Evolutionary conservation across 139 green algal genomes (phyloP).

Genomic region (Nannochloris sp.): DNA sequence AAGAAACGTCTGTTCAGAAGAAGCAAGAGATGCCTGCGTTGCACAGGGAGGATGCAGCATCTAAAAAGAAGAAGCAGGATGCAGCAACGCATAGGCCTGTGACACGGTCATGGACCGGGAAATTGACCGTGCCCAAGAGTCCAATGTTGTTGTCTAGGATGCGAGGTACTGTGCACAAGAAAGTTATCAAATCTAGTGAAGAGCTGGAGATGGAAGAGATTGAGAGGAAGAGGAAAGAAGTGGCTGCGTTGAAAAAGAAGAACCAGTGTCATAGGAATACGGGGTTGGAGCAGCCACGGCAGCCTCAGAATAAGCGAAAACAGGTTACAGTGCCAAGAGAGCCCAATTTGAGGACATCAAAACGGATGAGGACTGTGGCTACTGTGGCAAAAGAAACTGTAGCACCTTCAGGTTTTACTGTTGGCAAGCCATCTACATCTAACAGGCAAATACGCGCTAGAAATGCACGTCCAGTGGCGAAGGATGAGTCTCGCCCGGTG

Average conservation of each 20-base stretch:
- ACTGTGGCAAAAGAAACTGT: conserved; percentile 21
- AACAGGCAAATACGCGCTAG: too few relatives aligned
- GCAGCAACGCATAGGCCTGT: not conserved
- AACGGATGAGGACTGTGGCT: conserved; percentile 25
- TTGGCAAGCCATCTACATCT: not conserved
- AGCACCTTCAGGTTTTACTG: conserved; percentile 10
- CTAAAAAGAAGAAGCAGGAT: not conserved
- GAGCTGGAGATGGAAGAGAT: conserved; percentile 43
- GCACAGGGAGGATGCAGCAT: not conserved
- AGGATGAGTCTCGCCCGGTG: not conserved
- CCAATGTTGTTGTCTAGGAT: not conserved
- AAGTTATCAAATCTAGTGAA: conserved; percentile 34
- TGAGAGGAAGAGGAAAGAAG: conserved; percentile 17
- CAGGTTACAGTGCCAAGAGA: conserved; percentile 15
- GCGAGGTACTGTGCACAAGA: conserved; percentile 8
- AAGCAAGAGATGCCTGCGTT: not conserved
- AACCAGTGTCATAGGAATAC: conserved; percentile 31
- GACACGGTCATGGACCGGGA: not conserved
- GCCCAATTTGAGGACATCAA: conserved; percentile 34
- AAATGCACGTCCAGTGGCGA: too few relatives aligned
- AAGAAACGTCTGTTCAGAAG: too few relatives aligned
- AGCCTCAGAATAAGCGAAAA: conserved; percentile 3
- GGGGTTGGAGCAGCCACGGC: conserved; percentile 7
- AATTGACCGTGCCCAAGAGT: conserved; percentile 2
- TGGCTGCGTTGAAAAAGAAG: conserved; percentile 4